Percentiles rank a stretch among this genome's conserved stretches.
Conservation (phyloP, 257 asterid genomes). For the Lithospermum erythrorhizon region DNA sequence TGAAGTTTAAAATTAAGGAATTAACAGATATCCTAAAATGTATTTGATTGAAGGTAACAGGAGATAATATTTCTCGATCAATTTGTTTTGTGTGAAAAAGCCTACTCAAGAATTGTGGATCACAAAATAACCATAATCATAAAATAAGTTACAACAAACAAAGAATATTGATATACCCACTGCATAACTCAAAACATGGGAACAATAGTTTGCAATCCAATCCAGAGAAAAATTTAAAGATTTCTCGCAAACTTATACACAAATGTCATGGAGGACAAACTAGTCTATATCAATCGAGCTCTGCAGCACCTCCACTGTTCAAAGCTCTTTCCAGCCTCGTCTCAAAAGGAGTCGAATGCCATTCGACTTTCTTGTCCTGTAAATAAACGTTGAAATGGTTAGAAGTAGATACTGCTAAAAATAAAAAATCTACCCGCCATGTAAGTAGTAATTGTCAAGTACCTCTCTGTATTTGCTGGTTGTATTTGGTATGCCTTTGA, state of each 20-base stretch:
- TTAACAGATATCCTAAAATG: too few species aligned
- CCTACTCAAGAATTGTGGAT: too few species aligned
- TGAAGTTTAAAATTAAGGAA: too few species aligned
- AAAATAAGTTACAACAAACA: not conserved
- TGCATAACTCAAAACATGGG: not conserved
- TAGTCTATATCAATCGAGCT: constrained; percentile 11
- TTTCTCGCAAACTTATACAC: constrained; percentile 14
- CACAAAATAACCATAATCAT: too few species aligned
- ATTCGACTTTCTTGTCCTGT: constrained; percentile 83
- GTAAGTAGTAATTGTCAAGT: not conserved
- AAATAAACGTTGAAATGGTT: constrained; percentile 7
- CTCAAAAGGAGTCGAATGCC: constrained; percentile 93
- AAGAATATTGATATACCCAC: not conserved
- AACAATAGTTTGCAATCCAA: constrained; percentile 3
- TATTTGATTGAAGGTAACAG: too few species aligned
- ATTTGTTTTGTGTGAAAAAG: too few species aligned
- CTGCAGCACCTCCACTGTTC: not conserved
- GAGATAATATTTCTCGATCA: too few species aligned
- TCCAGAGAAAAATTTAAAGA: constrained; percentile 1
- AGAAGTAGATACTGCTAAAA: constrained; percentile 6
- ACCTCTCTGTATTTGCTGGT: constrained; percentile 95
- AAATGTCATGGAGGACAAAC: constrained; percentile 3
- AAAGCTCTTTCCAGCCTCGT: constrained; percentile 62
- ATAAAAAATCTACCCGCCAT: not conserved
- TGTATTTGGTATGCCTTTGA: constrained; percentile 80